These are phyloP conservation scores for Taphrina betulina DNA, from an alignment of 1,139 yeast genomes.

Conservation along the genomic window DNA sequence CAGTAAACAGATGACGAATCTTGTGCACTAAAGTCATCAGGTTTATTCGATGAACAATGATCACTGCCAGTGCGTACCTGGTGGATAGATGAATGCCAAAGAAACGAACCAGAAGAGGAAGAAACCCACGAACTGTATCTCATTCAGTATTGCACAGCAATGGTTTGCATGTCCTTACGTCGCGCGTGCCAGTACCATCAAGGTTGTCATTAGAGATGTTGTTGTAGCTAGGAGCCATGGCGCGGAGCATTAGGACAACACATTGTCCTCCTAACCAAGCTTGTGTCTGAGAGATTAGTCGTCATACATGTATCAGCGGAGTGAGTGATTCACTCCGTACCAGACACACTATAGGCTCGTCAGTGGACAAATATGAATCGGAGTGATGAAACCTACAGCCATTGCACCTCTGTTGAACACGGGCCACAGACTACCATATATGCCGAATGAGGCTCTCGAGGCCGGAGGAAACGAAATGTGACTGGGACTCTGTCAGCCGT, in stretches of 20 bases:
- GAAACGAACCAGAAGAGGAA: constrained; percentile 46
- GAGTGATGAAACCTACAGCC: constrained; percentile 41
- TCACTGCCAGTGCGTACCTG: too few relatives aligned
- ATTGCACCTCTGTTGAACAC: constrained; percentile 46
- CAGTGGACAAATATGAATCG: too few relatives aligned
- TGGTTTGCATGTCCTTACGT: too few relatives aligned
- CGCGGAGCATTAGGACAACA: constrained; percentile 35
- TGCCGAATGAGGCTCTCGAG: constrained; percentile 46
- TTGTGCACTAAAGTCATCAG: constrained; percentile 47
- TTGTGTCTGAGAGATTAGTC: too few relatives aligned
- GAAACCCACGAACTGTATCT: constrained; percentile 46
- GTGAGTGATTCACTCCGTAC: constrained; percentile 47
- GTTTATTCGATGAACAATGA: too few relatives aligned
- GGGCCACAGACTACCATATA: constrained; percentile 44
- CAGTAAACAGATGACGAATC: constrained; percentile 45
- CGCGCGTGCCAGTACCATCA: constrained; percentile 45
- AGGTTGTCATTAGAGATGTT: constrained; percentile 46
- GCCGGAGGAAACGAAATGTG: constrained; percentile 48
- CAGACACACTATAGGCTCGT: constrained; percentile 43
- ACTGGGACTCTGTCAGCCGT: too few relatives aligned
- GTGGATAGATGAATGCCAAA: constrained; percentile 45
- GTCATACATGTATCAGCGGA: too few relatives aligned
- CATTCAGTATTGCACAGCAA: too few relatives aligned
- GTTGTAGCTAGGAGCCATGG: constrained; percentile 47
- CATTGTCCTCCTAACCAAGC: constrained; percentile 41